Base-by-base conservation (phyloP, 1,284 basidiomycete genomes). In the Clitocybe nebularis region DNA sequence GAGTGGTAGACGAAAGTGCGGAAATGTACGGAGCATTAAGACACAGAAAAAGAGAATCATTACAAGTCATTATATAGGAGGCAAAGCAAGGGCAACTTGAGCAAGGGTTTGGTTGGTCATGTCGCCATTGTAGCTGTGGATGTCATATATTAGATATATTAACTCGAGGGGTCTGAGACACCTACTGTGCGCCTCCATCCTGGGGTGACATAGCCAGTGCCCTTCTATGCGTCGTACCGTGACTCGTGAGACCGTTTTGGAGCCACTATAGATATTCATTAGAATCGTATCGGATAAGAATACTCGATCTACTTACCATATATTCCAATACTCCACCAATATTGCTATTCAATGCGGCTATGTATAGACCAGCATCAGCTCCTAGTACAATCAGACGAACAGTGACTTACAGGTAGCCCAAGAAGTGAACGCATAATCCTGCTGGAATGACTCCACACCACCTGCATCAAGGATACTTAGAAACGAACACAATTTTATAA, bases 361-460 rank as follows among this genome's bases (percentile, higher is more conserved):
- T 13, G 9, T 5, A 19, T 2, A 1, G 22, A 20, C 13, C 6
- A 11, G 9, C 5, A n/a, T 20, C 3, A 20, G 22, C 9, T 3
- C 6, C 19, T 11, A 20, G n/a, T 20, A 3, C 4, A 34, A 20
- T 19, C 16, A 14, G 6, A 20, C 3, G 17, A 8, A n/a, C 14
- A 16, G 6, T 20, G 2, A 45, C 46, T 14, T 29, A 52, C 51
- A 23, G 32, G 29, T 29, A n/a, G 47, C 41, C 50, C 52, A 53
- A 13, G 47, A 36, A 5, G 47, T 48, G 40, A 49, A 49, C 4
- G 52, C 47, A 24, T 49, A 49, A 32, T 46, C 46, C 5, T 36
- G 36, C 39, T 53, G 52, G 47, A 48, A 52, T 3, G 21, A 9
- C 36, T 49, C 44, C n/a, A 49, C 50, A 16, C 50, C 50, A 16